Conservation (phyloP, 2,329 filamentous ascomycete genomes). For the Sordariomycetes sp. region DNA sequence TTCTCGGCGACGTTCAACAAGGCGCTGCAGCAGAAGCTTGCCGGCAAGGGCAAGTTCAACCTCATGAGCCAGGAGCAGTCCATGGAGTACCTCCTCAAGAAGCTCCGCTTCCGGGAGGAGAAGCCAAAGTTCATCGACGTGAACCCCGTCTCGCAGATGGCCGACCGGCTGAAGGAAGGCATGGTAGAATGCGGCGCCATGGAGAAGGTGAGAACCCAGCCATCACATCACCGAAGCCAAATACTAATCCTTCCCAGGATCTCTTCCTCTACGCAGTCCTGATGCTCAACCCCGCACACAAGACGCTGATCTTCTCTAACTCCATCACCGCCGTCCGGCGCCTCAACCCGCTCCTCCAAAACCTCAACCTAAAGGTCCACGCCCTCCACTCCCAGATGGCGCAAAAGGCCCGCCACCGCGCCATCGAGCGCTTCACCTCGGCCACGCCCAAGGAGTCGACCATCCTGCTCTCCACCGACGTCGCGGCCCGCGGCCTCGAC, state of each 20-base stretch:
- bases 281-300: constrained; percentile 67
- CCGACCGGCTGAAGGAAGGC: constrained; percentile 73
- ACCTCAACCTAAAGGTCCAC: constrained; percentile 64
- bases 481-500: constrained; percentile 86
- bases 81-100: constrained; percentile 86
- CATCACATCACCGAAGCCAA: neutral
- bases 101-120: constrained; percentile 76
- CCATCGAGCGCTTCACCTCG: constrained; percentile 77
- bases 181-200: constrained; percentile 85
- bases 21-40: constrained; percentile 79
- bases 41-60: constrained; percentile 55
- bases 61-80: constrained; percentile 59
- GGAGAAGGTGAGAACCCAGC: constrained; percentile 62
- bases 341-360: constrained; percentile 72
- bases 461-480: constrained; percentile 85
- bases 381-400: constrained; percentile 89
- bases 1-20: constrained; percentile 97
- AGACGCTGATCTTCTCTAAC: constrained; percentile 88
- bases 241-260: constrained; percentile 40
- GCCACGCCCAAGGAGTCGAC: constrained; percentile 40
- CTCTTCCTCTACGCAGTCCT: constrained; percentile 86
- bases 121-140: constrained; percentile 86
- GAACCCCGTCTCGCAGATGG: constrained; percentile 85
- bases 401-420: constrained; percentile 89
- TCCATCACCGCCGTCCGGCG: constrained; percentile 88